These are phyloP conservation scores for Hypsizygus marmoreus DNA, from an alignment of 768 basidiomycete genomes.

Conservation along the genomic window DNA sequence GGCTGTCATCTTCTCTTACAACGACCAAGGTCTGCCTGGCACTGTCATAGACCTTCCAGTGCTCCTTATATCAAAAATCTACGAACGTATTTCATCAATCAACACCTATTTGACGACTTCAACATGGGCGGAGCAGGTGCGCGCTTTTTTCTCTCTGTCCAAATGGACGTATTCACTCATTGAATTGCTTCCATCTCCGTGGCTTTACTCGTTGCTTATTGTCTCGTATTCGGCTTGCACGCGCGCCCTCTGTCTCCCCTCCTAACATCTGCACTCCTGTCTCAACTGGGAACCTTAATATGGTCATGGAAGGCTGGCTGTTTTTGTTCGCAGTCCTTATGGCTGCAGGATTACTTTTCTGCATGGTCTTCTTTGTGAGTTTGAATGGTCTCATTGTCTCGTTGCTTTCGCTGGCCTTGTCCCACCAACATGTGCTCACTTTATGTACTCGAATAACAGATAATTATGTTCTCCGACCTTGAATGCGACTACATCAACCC, in stretches of 20 bases:
- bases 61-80: conserved; percentile 1
- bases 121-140: conserved; percentile 46
- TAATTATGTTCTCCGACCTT: conserved; percentile 99
- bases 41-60: conserved; percentile 1
- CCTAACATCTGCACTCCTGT: too few relatives aligned
- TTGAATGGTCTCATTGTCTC: too few relatives aligned
- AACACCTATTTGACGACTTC: conserved; percentile 21
- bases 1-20: conserved; percentile 3
- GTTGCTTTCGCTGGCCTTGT: too few relatives aligned
- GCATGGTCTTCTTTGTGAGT: conserved; percentile 99
- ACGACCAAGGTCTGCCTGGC: conserved; percentile 4
- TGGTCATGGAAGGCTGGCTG: conserved; percentile 72
- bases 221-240: too few relatives aligned
- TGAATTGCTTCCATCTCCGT: too few relatives aligned
- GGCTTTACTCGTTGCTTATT: too few relatives aligned
- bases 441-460: conserved; percentile 53
- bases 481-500: conserved; percentile 99
- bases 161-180: conserved; percentile 16
- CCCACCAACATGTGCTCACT: conserved; percentile 2
- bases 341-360: conserved; percentile 94
- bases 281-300: too few relatives aligned
- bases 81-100: conserved; percentile 6
- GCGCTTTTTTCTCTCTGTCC: conserved; percentile 15
- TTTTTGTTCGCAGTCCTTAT: conserved; percentile 96
- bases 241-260: too few relatives aligned